phyloP scores from a whole-genome alignment of 164 flowering plant genomes.

The Chimonanthus praecox region DNA sequence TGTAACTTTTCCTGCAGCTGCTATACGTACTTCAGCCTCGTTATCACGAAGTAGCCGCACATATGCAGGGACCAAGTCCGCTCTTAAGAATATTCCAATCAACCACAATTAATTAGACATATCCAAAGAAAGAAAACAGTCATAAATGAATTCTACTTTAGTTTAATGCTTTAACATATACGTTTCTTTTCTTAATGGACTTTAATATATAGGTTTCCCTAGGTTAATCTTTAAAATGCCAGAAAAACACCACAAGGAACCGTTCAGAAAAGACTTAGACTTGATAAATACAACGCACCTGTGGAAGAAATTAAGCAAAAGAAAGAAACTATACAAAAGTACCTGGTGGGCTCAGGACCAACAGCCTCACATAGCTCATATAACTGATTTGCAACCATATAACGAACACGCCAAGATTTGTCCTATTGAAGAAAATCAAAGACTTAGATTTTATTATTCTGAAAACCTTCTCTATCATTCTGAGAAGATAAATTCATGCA shows the following conservation, averaged over 20 bases:
- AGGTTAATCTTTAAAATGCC: background rate
- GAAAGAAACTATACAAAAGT: constrained; percentile 4
- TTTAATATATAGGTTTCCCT: background rate
- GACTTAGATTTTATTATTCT: background rate
- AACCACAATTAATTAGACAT: background rate
- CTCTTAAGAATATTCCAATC: constrained; percentile 33
- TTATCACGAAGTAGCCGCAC: constrained; percentile 95
- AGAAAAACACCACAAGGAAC: background rate
- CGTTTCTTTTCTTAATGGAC: background rate
- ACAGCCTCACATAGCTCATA: constrained; percentile 99
- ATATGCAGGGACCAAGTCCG: constrained; percentile 95
- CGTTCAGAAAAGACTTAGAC: no score
- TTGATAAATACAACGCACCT: background rate
- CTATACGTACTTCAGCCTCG: constrained; percentile 98
- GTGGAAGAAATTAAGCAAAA: background rate
- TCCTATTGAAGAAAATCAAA: constrained; percentile 43
- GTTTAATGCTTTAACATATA: background rate
- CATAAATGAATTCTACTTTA: background rate
- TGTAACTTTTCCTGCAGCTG: constrained; percentile 98
- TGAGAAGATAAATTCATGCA: background rate
- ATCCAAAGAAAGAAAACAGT: background rate
- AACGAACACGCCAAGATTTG: constrained; percentile 99
- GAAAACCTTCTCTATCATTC: background rate
- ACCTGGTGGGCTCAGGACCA: constrained; percentile 97
- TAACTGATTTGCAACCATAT: constrained; percentile 98